These are phyloP conservation scores for Noccaea bulbosa DNA, from an alignment of 345 rosid genomes.

Conservation along the genomic window DNA sequence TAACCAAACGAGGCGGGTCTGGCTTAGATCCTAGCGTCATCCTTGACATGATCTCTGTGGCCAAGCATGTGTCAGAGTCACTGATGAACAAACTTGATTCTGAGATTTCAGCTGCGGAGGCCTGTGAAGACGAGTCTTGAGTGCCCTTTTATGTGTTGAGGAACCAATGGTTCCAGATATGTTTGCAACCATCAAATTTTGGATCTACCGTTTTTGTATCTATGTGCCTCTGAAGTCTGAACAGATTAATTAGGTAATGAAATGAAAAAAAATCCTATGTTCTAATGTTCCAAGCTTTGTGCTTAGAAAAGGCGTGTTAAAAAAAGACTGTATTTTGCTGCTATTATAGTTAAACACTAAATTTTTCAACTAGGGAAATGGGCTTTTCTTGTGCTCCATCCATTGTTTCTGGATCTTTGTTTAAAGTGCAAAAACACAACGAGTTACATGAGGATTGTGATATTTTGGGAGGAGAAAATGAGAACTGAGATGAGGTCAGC, in stretches of 20 bases:
- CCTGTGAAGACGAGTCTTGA: conserved; percentile 37
- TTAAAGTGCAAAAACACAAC: conserved; percentile 32
- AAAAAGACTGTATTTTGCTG: neutral
- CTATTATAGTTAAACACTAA: too few relatives aligned
- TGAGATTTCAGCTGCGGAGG: conserved; percentile 81
- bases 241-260: conserved; percentile 23
- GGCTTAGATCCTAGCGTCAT: conserved; percentile 84
- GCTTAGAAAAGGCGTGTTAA: neutral
- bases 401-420: conserved; percentile 30
- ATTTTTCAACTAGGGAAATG: too few relatives aligned
- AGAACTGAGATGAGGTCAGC: conserved; percentile 34
- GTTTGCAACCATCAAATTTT: conserved; percentile 10
- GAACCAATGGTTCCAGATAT: neutral
- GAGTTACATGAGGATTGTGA: conserved; percentile 38
- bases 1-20: conserved; percentile 77
- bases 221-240: conserved; percentile 5
- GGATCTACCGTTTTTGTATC: conserved; percentile 1
- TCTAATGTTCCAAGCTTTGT: conserved; percentile 8
- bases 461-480: conserved; percentile 39
- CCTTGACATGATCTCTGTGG: conserved; percentile 87
- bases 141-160: neutral
- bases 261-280: conserved; percentile 15
- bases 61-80: conserved; percentile 65
- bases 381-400: neutral
- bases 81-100: conserved; percentile 71